These are phyloP conservation scores for Sarocladium oryzae DNA, from an alignment of 2,329 filamentous ascomycete genomes.

Conservation along the genomic window DNA sequence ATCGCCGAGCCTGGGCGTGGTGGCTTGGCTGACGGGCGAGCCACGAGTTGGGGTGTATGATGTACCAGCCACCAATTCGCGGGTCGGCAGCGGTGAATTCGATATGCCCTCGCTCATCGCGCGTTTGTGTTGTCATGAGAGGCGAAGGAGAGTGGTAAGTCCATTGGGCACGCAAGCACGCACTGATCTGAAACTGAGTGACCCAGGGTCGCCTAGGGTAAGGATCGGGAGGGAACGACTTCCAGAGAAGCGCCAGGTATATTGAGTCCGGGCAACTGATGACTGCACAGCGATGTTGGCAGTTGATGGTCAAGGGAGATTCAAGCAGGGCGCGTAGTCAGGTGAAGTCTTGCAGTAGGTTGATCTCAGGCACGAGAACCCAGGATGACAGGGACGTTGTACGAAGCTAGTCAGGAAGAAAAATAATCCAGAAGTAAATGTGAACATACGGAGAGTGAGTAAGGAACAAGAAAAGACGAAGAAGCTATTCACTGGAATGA, in stretches of 20 bases:
- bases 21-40: not conserved
- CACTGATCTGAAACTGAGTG: not conserved
- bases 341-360: too few species aligned
- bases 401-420: too few species aligned
- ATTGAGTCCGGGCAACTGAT: too few species aligned
- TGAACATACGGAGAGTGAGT: too few species aligned
- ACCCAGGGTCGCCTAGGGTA: too few species aligned
- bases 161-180: constrained; percentile 1
- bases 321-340: too few species aligned
- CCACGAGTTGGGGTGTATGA: not conserved
- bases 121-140: not conserved
- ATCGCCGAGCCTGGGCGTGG: constrained; percentile 17
- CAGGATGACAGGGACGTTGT: too few species aligned
- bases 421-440: too few species aligned
- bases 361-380: too few species aligned
- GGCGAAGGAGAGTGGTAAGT: not conserved
- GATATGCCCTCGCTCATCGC: not conserved
- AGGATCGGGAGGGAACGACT: not conserved
- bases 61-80: not conserved
- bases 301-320: too few species aligned
- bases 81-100: not conserved
- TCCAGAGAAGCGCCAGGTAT: not conserved
- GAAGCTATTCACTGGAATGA: too few species aligned
- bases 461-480: not conserved
- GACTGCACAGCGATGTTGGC: too few species aligned